Evolutionary conservation across 352 stramenopile genomes (phyloP), one percentile per base, ranked within the genome.

Genomic region (Phytophthora boehmeriae): DNA sequence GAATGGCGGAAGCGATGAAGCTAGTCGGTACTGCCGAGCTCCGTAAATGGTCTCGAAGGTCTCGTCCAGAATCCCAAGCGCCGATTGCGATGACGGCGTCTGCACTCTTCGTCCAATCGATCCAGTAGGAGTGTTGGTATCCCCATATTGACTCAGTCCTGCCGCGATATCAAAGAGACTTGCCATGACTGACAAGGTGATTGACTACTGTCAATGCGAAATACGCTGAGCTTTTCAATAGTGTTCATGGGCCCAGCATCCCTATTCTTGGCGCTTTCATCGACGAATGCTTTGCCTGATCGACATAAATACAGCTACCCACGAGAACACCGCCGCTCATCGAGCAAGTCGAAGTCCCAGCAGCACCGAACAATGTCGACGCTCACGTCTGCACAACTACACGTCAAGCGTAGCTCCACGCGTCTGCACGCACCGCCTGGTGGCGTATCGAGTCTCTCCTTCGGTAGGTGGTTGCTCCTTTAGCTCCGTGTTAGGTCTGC

Each of bases 381-480:
- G 60, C 75, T 93, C 44, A 93, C 79, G 53, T 93, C 84, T 17
- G 75, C 84, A 36, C 72, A 93, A 59, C 63, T 93, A 38, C 68
- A 88, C 58, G 71, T 93, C 22, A 90, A 90, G 61, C 82, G 81
- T 48, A 93, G 84, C 75, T 91, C 84, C 28, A 93, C 84, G 22
- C 67, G 84, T 10, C 78, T 90, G 5, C 84, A 91, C 39, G 84
- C 81, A 8, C 84, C 84, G 1, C 84, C 81, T 9, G 81, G 84
- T 17, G 84, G 81, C 2, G 71, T 53, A 22, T 93, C 84, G 35
- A 88, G 73, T 50, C 80, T 93, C 55, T 78, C 78, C 10, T 93
- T 93, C 43, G 84, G 78, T 90, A 60, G 42, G 41, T n/a, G 9
- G n/a, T 11, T 6, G 25, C 6, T 6, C 3, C 25, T 30, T 30